Evolutionary conservation across 139 green algal genomes (phyloP).

Genomic region (Chlamydomonas sp.): DNA sequence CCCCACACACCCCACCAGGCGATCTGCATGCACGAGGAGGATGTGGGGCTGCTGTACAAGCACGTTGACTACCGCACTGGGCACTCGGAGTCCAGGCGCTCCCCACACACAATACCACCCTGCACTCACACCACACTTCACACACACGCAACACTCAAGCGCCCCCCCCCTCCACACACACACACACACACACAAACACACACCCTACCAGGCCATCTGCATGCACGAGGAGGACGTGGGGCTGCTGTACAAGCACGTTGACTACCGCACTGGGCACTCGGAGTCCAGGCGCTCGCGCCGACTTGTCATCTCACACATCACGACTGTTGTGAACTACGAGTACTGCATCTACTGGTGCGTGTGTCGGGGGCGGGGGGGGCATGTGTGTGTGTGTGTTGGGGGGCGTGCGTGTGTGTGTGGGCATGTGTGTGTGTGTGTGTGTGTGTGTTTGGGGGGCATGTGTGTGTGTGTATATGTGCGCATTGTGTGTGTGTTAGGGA

Average conservation of each 20-base stretch:
- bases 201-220: constrained; percentile 65
- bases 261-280: constrained; percentile 29
- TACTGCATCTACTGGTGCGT: constrained; percentile 41
- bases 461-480: no score
- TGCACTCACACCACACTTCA: no score
- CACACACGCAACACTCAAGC: no score
- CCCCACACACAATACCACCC: no score
- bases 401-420: no score
- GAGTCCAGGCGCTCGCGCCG: constrained; percentile 36
- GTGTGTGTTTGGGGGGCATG: no score
- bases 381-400: no score
- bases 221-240: constrained; percentile 78
- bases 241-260: constrained; percentile 51
- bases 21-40: constrained; percentile 80
- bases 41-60: constrained; percentile 65
- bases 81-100: constrained; percentile 37
- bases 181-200: no score
- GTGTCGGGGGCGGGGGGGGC: no score
- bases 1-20: constrained; percentile 56
- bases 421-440: no score
- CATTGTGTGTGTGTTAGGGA: no score
- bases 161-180: no score
- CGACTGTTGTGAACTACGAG: constrained; percentile 62
- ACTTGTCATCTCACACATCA: constrained; percentile 49
- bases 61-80: constrained; percentile 26